These are phyloP conservation scores for Tetrahymena borealis DNA, from an alignment of 73 alveolate genomes.

Conservation along the genomic window DNA sequence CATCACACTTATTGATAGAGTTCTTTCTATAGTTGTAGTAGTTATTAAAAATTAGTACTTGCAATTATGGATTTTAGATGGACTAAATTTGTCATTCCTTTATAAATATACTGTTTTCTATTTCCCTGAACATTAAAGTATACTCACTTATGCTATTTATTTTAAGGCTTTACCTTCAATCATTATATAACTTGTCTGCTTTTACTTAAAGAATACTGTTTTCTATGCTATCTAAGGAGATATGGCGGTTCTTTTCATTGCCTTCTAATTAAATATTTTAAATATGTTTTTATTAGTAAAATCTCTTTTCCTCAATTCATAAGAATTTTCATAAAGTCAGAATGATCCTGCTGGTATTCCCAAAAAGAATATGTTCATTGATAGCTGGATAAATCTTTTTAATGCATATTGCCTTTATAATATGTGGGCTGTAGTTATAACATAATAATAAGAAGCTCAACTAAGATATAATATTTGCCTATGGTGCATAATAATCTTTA, in stretches of 20 bases:
- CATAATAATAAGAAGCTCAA: not conserved
- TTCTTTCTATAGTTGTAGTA: not conserved
- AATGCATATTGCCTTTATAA: not conserved
- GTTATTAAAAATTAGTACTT: not conserved
- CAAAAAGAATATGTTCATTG: not conserved
- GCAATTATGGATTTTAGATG: not conserved
- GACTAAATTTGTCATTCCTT: not conserved
- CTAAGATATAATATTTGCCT: not conserved
- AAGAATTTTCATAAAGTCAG: not conserved
- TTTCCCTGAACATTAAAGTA: not conserved
- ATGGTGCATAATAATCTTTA: not conserved
- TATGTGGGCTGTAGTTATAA: not conserved
- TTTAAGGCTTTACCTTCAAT: not conserved
- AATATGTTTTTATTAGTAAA: not conserved
- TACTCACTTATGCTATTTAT: not conserved
- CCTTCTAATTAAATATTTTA: not conserved
- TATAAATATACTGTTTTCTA: not conserved
- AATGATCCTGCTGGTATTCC: not conserved
- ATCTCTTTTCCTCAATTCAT: not conserved
- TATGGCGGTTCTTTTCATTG: not conserved
- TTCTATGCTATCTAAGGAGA: not conserved
- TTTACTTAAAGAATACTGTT: not conserved
- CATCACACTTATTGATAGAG: not conserved
- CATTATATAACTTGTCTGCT: not conserved
- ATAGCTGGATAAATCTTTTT: not conserved